Percentiles rank a stretch among this genome's conserved stretches.
phyloP scores from a whole-genome alignment of 768 basidiomycete species.

The Phlebiopsis flavidoalba region DNA sequence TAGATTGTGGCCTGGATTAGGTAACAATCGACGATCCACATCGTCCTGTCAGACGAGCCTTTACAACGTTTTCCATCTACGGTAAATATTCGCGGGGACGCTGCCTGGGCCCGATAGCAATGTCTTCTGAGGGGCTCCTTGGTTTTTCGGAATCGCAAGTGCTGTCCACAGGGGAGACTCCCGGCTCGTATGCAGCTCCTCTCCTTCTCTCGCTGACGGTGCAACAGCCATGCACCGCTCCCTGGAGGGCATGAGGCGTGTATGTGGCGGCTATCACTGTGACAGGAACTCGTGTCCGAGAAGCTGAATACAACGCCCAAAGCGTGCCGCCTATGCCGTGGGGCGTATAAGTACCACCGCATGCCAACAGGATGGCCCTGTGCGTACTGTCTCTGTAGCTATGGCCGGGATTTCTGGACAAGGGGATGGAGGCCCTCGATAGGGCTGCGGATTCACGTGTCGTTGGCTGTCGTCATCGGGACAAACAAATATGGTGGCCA shows the following conservation, averaged over 20 bases:
- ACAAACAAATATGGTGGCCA: neutral
- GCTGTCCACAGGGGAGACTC: no score
- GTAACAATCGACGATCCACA: no score
- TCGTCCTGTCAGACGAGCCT: no score
- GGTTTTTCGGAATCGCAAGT: no score
- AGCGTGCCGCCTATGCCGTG: neutral
- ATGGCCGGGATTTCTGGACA: neutral
- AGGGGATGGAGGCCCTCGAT: neutral
- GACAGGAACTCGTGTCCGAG: neutral
- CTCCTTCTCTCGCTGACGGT: no score
- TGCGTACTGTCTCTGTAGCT: neutral
- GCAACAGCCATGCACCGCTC: neutral
- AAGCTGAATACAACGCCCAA: neutral
- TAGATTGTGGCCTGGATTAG: no score
- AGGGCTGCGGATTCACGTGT: neutral
- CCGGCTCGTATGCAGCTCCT: no score
- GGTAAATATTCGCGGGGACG: neutral
- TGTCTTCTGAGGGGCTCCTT: no score
- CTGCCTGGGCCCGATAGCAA: no score
- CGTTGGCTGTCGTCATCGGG: neutral
- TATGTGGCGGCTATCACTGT: neutral
- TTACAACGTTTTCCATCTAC: neutral
- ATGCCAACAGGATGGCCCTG: neutral
- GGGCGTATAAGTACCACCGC: neutral
- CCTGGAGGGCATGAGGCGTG: neutral